Percentiles rank a stretch among this genome's conserved stretches.
Evolutionary conservation across 352 stramenopile species (phyloP).

Genomic region (Phytophthora cactorum): DNA sequence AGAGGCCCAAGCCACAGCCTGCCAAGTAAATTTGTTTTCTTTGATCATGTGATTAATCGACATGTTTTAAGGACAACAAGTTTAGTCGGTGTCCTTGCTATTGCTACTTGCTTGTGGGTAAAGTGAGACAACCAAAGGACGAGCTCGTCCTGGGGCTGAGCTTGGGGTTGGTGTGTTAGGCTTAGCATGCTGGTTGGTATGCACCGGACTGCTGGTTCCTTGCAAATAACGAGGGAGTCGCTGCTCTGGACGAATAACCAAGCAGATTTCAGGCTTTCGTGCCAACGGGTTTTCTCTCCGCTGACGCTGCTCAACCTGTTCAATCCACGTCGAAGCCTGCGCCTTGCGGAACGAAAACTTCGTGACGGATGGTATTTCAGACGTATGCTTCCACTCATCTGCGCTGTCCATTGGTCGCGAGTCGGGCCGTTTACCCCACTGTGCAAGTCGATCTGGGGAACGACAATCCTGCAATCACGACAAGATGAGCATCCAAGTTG

Average conservation of each 20-base stretch:
- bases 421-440: constrained; percentile 56
- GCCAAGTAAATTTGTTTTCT: constrained; percentile 22
- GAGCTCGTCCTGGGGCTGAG: neutral
- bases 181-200: constrained; percentile 28
- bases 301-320: constrained; percentile 65
- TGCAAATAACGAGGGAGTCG: constrained; percentile 60
- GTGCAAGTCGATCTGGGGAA: constrained; percentile 43
- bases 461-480: constrained; percentile 16
- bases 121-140: constrained; percentile 14
- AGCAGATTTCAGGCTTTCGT: constrained; percentile 4
- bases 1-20: constrained; percentile 54
- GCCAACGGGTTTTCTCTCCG: constrained; percentile 47
- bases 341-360: constrained; percentile 67
- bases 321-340: constrained; percentile 65
- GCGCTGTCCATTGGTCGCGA: constrained; percentile 56
- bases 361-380: constrained; percentile 61
- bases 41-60: neutral
- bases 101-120: constrained; percentile 2
- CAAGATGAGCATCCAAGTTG: neutral
- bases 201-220: constrained; percentile 47
- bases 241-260: constrained; percentile 30
- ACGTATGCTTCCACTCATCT: constrained; percentile 68
- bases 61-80: neutral
- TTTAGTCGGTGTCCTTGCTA: constrained; percentile 4
- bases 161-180: neutral